Evolutionary conservation across 352 stramenopile genomes (phyloP), one percentile per base, ranked within the genome.

Genomic region (Hyaloperonospora arabidopsidis): DNA sequence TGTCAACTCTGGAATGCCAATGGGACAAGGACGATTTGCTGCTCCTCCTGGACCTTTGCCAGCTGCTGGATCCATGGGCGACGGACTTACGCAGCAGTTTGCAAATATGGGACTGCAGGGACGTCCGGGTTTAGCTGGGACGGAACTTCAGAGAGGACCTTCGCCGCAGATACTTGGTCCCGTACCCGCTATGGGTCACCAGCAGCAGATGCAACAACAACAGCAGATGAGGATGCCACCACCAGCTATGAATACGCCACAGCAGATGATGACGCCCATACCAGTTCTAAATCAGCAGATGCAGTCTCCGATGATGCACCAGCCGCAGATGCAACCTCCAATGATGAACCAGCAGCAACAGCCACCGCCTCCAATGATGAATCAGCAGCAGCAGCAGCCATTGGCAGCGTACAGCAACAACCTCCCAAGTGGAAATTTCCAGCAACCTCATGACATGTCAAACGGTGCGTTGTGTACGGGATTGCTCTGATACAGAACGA

Each of bases 391-490:
- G 19, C 38, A 32, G 25, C 25, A 32, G 25, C 0, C 48, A 17
- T 49, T 40, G 4, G 55, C 55, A 41, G 54, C 51, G 12, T 68
- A 61, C 52, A 75, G 65, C 49, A 72, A 36, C 48, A 75, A 58
- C 13, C 66, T 74, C 5, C 77, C 81, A 8, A 92, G 79, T 50
- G 81, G 81, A 41, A 92, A 92, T 58, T 92, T 85, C 64, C 81
- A 92, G 63, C 81, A 92, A 56, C 70, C 74, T 34, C 65, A 62
- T 48, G 72, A 88, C 44, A 88, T 85, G 77, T 85, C 87, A 68
- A 72, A 67, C 32, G 58, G 77, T 86, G 73, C 61, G 74, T 73
- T 35, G 35, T 49, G 22, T 45, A 11, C 38, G 13, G n/a, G n/a
- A 19, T 11, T 49, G 25, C 25, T 15, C 2, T 15, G 46, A 34